Conservation (phyloP, 257 asterid species). For the Primulina huaijiensis region DNA sequence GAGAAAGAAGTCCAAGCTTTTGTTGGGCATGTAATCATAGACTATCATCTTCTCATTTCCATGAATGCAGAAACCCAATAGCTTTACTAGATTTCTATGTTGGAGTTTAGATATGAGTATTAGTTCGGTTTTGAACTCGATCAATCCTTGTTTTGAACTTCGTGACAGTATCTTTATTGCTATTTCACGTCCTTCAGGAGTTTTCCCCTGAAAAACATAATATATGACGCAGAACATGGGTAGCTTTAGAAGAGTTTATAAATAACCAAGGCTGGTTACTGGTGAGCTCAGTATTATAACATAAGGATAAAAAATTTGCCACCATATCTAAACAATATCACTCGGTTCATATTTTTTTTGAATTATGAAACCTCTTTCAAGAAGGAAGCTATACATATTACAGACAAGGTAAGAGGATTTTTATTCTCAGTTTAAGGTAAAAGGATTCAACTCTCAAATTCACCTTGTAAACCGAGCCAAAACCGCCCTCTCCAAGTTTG, state of each 20-base stretch:
- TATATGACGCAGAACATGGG: not conserved
- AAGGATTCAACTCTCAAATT: not conserved
- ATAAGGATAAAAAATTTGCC: not conserved
- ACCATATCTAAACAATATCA: not conserved
- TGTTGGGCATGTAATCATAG: constrained; percentile 43
- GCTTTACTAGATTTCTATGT: constrained; percentile 40
- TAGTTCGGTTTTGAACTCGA: constrained; percentile 45
- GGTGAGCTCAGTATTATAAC: not conserved
- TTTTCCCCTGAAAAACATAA: constrained; percentile 26
- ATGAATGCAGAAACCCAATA: constrained; percentile 40
- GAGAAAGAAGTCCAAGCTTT: constrained; percentile 42
- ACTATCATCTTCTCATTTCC: constrained; percentile 42
- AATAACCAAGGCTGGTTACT: too few species aligned
- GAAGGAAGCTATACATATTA: not conserved
- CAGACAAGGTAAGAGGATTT: not conserved
- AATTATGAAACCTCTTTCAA: not conserved
- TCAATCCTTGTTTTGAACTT: constrained; percentile 39
- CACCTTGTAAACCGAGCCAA: constrained; percentile 24
- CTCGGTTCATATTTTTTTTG: not conserved
- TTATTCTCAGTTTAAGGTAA: not conserved
- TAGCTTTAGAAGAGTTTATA: not conserved
- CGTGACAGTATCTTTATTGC: constrained; percentile 41
- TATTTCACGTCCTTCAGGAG: constrained; percentile 35
- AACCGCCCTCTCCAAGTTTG: too few species aligned
- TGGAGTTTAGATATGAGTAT: constrained; percentile 44